A percentile compares a stretch with the other conserved stretches of the same genome.
These are phyloP conservation scores for Gloeopeniophorella convolvens DNA, from an alignment of 768 basidiomycete species.

Conservation along the genomic window DNA sequence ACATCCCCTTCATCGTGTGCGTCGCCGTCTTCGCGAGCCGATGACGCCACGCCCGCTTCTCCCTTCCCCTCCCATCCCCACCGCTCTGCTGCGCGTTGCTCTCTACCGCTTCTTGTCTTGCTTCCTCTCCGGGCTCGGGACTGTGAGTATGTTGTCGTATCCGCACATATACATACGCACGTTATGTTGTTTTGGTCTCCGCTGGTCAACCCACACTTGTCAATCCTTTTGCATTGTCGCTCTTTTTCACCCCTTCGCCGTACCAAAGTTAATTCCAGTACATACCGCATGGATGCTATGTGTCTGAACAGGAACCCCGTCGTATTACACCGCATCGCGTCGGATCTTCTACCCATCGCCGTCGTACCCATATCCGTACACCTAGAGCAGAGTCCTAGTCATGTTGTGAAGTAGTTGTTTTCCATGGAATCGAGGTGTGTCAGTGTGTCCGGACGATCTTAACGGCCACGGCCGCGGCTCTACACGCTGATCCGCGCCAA, in stretches of 20 bases:
- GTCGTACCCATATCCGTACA: background rate
- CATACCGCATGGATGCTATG: too few species aligned
- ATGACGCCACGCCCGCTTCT: background rate
- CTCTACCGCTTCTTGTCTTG: too few species aligned
- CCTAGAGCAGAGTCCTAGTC: slow-evolving; percentile 4
- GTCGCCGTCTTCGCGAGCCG: slow-evolving; percentile 51
- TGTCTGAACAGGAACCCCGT: background rate
- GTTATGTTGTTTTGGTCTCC: slow-evolving; percentile 1
- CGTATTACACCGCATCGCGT: background rate
- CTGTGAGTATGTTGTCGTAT: slow-evolving; percentile 2
- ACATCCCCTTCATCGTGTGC: slow-evolving; percentile 72
- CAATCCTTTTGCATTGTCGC: background rate
- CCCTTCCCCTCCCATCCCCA: background rate
- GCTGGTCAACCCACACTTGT: background rate
- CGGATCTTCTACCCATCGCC: background rate
- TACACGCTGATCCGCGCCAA: background rate
- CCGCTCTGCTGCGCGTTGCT: background rate
- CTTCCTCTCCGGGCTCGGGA: slow-evolving; percentile 2
- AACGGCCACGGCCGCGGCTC: background rate
- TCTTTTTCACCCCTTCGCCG: slow-evolving; percentile 1
- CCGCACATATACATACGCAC: background rate
- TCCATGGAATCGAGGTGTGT: background rate
- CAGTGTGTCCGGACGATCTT: background rate
- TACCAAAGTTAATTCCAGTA: too few species aligned
- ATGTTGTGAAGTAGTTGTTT: slow-evolving; percentile 15